These are phyloP conservation scores for Entomortierella lignicola DNA, from an alignment of 192 early-diverging fungal species.

Conservation along the genomic window DNA sequence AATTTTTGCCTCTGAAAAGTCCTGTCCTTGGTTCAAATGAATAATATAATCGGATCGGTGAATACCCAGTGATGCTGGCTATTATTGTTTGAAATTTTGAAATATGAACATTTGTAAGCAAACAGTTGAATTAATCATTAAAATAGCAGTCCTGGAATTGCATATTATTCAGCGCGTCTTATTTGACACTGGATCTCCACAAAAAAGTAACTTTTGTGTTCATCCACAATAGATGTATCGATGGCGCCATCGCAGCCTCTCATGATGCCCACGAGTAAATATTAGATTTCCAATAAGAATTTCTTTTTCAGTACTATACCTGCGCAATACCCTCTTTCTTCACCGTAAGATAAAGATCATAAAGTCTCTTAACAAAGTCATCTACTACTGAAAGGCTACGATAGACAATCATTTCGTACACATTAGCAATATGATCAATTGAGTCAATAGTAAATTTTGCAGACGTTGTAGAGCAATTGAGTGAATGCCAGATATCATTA, in stretches of 20 bases:
- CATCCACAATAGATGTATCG: background rate
- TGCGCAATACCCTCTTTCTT: slow-evolving; percentile 68
- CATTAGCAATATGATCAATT: no score
- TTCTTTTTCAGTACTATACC: slow-evolving; percentile 53
- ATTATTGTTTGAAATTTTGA: background rate
- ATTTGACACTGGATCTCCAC: background rate
- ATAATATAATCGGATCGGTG: slow-evolving; percentile 95
- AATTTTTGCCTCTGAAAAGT: slow-evolving; percentile 63
- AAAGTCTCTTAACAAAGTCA: slow-evolving; percentile 83
- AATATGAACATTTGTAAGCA: slow-evolving; percentile 14
- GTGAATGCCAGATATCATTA: background rate
- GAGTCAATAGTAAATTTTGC: no score
- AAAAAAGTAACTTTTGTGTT: background rate
- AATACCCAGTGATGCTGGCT: slow-evolving; percentile 81
- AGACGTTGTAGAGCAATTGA: background rate
- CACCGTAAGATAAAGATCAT: slow-evolving; percentile 80
- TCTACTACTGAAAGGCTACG: slow-evolving; percentile 79
- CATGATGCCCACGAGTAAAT: background rate
- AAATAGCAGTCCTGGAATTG: slow-evolving; percentile 25
- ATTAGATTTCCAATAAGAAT: no score
- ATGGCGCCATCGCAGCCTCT: slow-evolving; percentile 23
- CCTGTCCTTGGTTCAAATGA: slow-evolving; percentile 65
- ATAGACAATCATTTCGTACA: background rate
- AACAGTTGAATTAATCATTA: background rate
- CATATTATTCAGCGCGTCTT: slow-evolving; percentile 9